phyloP scores from a whole-genome alignment of 192 early-diverging fungal genomes.

The Coemansia sp. region DNA sequence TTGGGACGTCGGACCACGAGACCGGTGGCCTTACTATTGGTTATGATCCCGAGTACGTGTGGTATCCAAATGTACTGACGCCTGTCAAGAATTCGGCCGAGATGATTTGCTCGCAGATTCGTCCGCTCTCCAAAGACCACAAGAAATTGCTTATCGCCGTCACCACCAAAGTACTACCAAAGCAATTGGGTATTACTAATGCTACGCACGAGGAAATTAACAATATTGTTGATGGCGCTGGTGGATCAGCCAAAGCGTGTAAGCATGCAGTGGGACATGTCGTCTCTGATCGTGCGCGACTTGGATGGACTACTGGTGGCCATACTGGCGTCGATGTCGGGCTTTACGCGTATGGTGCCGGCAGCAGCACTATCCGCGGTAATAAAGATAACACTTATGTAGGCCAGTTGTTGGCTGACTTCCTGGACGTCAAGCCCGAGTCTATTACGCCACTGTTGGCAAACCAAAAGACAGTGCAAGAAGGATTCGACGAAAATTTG shows the following conservation, averaged over 20 bases:
- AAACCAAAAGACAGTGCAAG: slow-evolving; percentile 17
- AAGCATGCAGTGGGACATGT: slow-evolving; percentile 31
- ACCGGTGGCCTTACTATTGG: slow-evolving; percentile 64
- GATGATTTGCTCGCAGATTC: slow-evolving; percentile 20
- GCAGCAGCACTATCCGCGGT: slow-evolving; percentile 36
- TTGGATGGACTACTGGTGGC: slow-evolving; percentile 82
- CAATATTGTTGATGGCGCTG: neutral
- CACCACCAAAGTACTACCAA: slow-evolving; percentile 19
- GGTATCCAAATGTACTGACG: slow-evolving; percentile 50
- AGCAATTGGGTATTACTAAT: slow-evolving; percentile 43
- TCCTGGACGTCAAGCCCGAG: slow-evolving; percentile 60
- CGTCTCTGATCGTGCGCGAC: slow-evolving; percentile 33
- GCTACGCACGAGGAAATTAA: slow-evolving; percentile 30
- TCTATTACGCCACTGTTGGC: slow-evolving; percentile 54
- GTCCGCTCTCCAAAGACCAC: neutral
- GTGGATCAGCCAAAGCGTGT: slow-evolving; percentile 11
- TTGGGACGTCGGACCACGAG: slow-evolving; percentile 69
- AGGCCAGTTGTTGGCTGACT: slow-evolving; percentile 61
- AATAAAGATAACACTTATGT: slow-evolving; percentile 74
- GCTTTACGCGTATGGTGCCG: slow-evolving; percentile 66
- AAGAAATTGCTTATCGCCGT: neutral
- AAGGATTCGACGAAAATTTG: neutral
- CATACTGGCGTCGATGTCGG: slow-evolving; percentile 95
- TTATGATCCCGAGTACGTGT: slow-evolving; percentile 58
- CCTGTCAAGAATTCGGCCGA: slow-evolving; percentile 44